A percentile compares a stretch with the other conserved stretches of the same genome.
These are phyloP conservation scores for Mycena galericulata DNA, from an alignment of 768 basidiomycete species.

Conservation along the genomic window DNA sequence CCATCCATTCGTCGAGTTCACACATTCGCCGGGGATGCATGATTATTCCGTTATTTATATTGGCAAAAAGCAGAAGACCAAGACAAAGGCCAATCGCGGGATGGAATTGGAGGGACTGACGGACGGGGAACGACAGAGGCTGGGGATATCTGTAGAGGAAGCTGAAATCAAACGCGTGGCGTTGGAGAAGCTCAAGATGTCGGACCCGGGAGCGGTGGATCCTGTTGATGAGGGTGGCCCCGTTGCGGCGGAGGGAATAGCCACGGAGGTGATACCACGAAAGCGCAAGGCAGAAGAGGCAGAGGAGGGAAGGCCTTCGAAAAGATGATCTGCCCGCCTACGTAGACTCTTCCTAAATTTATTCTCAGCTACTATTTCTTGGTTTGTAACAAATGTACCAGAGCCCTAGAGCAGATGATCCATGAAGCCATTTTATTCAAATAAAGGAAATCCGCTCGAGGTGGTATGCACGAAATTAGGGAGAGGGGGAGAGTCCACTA, in stretches of 20 bases:
- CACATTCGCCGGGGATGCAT: constrained; percentile 1
- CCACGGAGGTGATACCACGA: neutral
- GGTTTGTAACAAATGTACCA: neutral
- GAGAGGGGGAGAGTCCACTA: no score
- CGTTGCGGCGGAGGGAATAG: neutral
- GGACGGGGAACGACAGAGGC: constrained; percentile 18
- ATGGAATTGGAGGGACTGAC: constrained; percentile 6
- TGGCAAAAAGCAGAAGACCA: constrained; percentile 10
- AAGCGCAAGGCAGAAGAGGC: constrained; percentile 14
- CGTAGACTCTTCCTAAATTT: no score
- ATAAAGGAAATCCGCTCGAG: no score
- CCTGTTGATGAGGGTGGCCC: neutral
- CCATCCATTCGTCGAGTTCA: constrained; percentile 17
- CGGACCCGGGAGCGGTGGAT: neutral
- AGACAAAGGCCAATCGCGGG: no score
- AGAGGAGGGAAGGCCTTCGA: neutral
- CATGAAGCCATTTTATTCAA: no score
- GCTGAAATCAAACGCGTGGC: constrained; percentile 8
- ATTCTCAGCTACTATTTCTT: neutral
- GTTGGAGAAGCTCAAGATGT: neutral
- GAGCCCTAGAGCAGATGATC: no score
- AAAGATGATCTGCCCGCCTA: constrained; percentile 1
- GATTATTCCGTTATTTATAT: neutral
- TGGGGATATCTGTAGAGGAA: constrained; percentile 16
- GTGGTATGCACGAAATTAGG: no score